Conservation (phyloP, 352 stramenopile species). For the Globisporangium heterothallicum region DNA sequence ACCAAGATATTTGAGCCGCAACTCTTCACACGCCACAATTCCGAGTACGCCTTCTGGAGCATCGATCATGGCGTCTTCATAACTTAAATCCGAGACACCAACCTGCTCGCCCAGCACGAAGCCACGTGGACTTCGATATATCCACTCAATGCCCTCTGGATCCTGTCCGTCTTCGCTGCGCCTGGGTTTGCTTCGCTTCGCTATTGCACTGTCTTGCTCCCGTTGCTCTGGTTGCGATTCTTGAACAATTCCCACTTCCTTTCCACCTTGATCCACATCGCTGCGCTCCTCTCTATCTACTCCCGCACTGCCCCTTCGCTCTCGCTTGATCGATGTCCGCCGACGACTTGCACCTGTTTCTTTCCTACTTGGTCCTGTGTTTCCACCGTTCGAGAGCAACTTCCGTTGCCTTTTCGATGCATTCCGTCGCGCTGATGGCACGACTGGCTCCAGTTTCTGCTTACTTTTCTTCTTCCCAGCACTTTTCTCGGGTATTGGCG, state of each 20-base stretch:
- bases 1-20: constrained; percentile 66
- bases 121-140: constrained; percentile 57
- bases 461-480: constrained; percentile 22
- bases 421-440: constrained; percentile 47
- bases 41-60: constrained; percentile 46
- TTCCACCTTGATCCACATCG: neutral
- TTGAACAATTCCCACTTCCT: too few relatives aligned
- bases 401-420: constrained; percentile 36
- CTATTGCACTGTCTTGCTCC: constrained; percentile 12
- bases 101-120: constrained; percentile 58
- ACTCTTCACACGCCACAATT: constrained; percentile 59
- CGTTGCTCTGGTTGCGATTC: neutral
- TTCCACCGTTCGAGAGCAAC: constrained; percentile 10
- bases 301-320: neutral
- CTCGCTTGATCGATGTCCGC: constrained; percentile 1
- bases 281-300: constrained; percentile 8
- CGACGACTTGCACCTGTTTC: neutral
- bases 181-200: neutral
- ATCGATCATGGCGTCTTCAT: constrained; percentile 50
- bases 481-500: neutral
- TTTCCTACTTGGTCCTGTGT: constrained; percentile 7
- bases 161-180: constrained; percentile 12
- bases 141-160: constrained; percentile 38
- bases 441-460: constrained; percentile 28
- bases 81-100: constrained; percentile 41